Evolutionary conservation across 805 yeast genomes (phyloP), one percentile per base, ranked within the genome.

Genomic region (Sugiyamaella floridensis): DNA sequence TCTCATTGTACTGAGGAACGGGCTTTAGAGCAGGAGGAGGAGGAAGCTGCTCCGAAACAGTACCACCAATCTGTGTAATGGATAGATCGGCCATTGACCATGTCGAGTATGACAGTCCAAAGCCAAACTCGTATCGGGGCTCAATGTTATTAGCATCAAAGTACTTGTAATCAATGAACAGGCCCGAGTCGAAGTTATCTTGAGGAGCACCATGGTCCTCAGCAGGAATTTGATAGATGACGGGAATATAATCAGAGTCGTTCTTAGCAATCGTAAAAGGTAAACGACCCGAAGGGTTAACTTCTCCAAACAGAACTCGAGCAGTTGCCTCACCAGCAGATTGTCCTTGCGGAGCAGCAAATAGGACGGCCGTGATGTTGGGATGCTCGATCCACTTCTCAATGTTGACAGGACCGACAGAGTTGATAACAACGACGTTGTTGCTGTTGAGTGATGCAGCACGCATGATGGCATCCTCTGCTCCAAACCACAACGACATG

Each of bases 251-350:
- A 57, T 64, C 82, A 48, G 61, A 66, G 48, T 67, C 68, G 55
- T 77, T 75, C 60, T 74, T 76, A 10, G 86, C 84, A 56, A 82
- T 74, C 2, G 86, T 80, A 60, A 81, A 81, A 1, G 87, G 85
- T 40, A 82, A 69, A 54, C 76, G 73, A 4, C 86, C 87, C 40
- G 83, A 78, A 6, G 86, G 86, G 55, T 76, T 77, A 14, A 69
- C 71, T 37, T 78, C 82, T 0, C 87, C 86, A 64, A 78, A 82
- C 15, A 82, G 61, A 0, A 80, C 74, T 40, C 80, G 82, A 2
- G 83, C 79, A 22, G 81, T 64, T 0, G 85, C 83, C 48, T 73
- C 70, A 1, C 86, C 87, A 42, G 74, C 72, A 60, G 69, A 69
- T 50, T 74, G 73, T n/a, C 86, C 85, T 48, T 79, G 70, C 3